Evolutionary conservation across 768 basidiomycete species (phyloP), one percentile per base, ranked within the genome.

Genomic region (Daedalea quercina): DNA sequence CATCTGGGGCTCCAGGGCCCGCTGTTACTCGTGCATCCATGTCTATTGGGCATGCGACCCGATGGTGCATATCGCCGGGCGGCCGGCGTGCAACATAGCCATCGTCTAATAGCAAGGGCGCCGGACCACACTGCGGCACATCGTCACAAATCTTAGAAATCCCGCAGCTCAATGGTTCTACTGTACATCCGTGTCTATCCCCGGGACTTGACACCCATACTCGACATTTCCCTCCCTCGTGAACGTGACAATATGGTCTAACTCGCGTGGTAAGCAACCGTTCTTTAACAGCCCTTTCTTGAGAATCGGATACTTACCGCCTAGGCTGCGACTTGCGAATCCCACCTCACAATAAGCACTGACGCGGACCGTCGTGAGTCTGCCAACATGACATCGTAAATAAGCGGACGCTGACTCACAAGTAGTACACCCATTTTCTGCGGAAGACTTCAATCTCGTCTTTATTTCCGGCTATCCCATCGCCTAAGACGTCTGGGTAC

Each of bases 391-490:
- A 15, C 44, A 43, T 20, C 24, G 44, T 26, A n/a, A n/a, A n/a
- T 15, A 47, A 19, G 23, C 17, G 26, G 23, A 25, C 45, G 51
- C 28, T 31, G 20, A 66, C 74, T 59, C 51, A 78, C 77, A 73
- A 77, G 59, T 79, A 76, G 63, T 78, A 77, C 73, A 61, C 58
- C 50, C 55, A 58, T 42, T 57, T 50, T 54, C 85, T 67, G 63
- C 78, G 79, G 68, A 91, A 91, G 25, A 88, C 82, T 60, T 85
- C 82, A 44, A 86, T 76, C 63, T 86, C 87, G 47, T 73, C 69
- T 40, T 63, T 25, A 28, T 50, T 53, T 34, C 50, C 67, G 9
- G 74, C 76, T 22, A 68, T 59, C 12, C 60, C 60, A 11, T 73
- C 70, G 44, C 67, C 68, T 72, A 81, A 80, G 52, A 81, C 72